Evolutionary conservation across 2,329 filamentous ascomycete species (phyloP), one percentile per base, ranked within the genome.

Genomic region (Fusarium oxysporum): DNA sequence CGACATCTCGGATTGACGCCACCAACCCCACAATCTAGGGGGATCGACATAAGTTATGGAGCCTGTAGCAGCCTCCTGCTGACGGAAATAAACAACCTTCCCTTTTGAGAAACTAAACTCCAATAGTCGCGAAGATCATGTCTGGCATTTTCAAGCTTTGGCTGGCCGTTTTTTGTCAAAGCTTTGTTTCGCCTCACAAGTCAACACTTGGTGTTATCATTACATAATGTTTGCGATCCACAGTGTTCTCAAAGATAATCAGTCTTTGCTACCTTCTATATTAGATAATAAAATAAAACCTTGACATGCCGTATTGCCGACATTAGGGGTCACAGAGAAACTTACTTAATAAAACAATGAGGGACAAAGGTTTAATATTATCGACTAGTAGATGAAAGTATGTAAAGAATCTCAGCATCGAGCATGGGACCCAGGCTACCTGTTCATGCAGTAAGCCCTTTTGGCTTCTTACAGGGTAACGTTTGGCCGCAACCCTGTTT

Each of bases 1-100:
- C 41, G 32, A 50, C 41, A 58, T 37, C 41, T 19, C 11, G 8
- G 8, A 21, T 12, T 11, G 16, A 25, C 21, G 25, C 53, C 28
- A 43, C 53, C 19, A n/a, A 57, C 55, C 40, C 41, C 41, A 11
- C 55, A 57, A 37, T 25, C 55, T 37, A 50, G 43, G 33, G 43
- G 55, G 55, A 58, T 58, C 55, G 43, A 19, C 55, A 35, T 6
- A 14, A 19, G 32, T 21, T 17, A 19, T 23, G 43, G 41, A 51
- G 23, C 13, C 14, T n/a, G 8, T 23, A 58, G 23, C 19, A 17
- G 44, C 13, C 14, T 50, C 32, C 25, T 11, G n/a, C 13, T 38
- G 21, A 13, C 41, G 23, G 23, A 16, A 58, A 50, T 37, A 38
- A 58, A 17, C 17, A 23, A 58, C 55, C 41, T 37, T 50, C 55